Evolutionary conservation across 148 eudicot species (phyloP), one percentile per base, ranked within the genome.

Genomic region (Persicaria maculosa): DNA sequence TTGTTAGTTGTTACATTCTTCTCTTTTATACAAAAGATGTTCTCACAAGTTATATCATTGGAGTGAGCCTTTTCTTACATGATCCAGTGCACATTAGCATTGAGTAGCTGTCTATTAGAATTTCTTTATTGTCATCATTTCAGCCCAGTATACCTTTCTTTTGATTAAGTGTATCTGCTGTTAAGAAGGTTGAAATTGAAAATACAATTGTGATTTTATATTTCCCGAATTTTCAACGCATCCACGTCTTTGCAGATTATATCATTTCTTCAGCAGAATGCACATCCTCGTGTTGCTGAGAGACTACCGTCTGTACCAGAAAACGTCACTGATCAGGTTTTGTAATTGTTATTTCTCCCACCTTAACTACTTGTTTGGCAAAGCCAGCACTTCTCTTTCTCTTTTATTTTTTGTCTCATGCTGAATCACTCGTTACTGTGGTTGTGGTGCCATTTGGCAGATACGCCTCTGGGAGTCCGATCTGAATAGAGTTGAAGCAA

Each of bases 241-340:
- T 59, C 40, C 7, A 57, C 22, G 72, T 45, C 50, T 77, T 75
- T 86, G 89, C 96, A 95, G 98, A 91, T 91, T 83, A 79, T 95
- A 76, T 84, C 92, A 9, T 92, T 95, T 80, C 89, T 95, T 69
- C 96, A 95, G 84, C 98, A 95, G 85, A 95, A 95, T 82, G 97
- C 96, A 48, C 98, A 95, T 87, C 92, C 96, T 80, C 89, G 98
- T 79, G 96, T 90, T 69, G 92, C 97, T 47, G 90, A 90, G 70
- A 87, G 84, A 81, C 71, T 82, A 74, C 98, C 97, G n/a, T 57
- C 92, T 76, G 97, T 95, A 47, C 98, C 98, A 50, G 98, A 95
- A 87, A 95, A 95, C 78, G 98, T 95, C 44, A 92, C 97, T 2
- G 98, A 95, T 82, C 98, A 92, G 98, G 98, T 92, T 74, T 44